Percentiles rank a stretch among this genome's conserved stretches.
Evolutionary conservation across 2,329 filamentous ascomycete genomes (phyloP).

Genomic region (Coniochaeta ligniaria): DNA sequence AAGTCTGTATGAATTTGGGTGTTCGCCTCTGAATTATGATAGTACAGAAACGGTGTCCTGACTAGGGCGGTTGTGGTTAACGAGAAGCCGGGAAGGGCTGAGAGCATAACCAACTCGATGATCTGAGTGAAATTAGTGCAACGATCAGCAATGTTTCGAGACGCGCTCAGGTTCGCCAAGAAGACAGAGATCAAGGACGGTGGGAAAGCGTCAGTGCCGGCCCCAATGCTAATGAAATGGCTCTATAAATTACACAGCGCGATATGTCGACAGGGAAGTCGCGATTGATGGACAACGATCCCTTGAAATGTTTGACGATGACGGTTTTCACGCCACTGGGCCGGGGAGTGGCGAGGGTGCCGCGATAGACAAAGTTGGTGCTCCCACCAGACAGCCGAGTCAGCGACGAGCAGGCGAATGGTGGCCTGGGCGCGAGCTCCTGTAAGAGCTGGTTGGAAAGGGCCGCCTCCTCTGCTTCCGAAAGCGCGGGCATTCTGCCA

Average conservation of each 20-base stretch:
- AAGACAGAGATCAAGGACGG: too few relatives aligned
- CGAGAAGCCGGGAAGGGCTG: conserved; percentile 13
- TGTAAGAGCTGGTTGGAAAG: background rate
- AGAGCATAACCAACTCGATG: conserved; percentile 23
- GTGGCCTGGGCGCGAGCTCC: conserved; percentile 12
- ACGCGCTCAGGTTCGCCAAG: background rate
- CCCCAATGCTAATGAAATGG: too few relatives aligned
- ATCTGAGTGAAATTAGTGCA: conserved; percentile 3
- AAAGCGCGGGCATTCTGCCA: background rate
- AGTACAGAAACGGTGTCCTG: conserved; percentile 23
- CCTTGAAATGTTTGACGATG: conserved; percentile 30
- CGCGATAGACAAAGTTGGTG: conserved; percentile 33
- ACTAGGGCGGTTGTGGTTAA: conserved; percentile 9
- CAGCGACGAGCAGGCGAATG: conserved; percentile 26
- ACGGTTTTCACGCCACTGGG: conserved; percentile 15
- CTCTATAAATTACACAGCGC: conserved; percentile 19
- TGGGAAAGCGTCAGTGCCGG: too few relatives aligned
- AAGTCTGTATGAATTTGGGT: conserved; percentile 30
- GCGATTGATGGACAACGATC: conserved; percentile 23
- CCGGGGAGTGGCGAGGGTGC: conserved; percentile 27
- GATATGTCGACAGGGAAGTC: conserved; percentile 26
- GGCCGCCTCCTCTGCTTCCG: background rate
- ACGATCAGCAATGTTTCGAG: background rate
- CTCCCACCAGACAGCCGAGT: conserved; percentile 27
- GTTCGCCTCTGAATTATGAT: conserved; percentile 22